Evolutionary conservation across 2,329 filamentous ascomycete species (phyloP), one percentile per base, ranked within the genome.

Genomic region (Capronia americana): DNA sequence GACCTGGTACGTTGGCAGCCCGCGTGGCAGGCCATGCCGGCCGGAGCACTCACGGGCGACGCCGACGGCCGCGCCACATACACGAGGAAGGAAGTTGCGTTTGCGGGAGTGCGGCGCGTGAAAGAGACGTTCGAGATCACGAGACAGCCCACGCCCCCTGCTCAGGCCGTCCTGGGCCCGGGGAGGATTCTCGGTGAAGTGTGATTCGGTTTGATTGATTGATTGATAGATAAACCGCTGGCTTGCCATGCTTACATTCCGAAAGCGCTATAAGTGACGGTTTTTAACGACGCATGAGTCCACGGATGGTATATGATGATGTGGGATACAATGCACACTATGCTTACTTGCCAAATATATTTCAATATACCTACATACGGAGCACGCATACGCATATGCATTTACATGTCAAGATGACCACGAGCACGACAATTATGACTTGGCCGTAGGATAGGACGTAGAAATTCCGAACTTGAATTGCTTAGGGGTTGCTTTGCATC

Each of bases 121-220:
- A 51, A 23, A 5, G 48, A 51, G 48, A 51, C 48, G 20, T 51
- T 51, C 48, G 48, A 51, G 7, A 12, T 51, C 24, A 28, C 48
- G 8, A 51, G 48, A 5, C 48, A 51, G 24, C 48, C 48, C 8
- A 51, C 48, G 11, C 48, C 48, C 20, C 48, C 48, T 24, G 48
- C 48, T 14, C 6, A 1, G 8, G 48, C 48, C 6, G 23, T 26
- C 26, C 48, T 51, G 23, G 48, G 48, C 10, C 1, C 10, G 11
- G 48, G 48, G 24, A 26, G 48, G 24, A 51, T 51, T 1, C 20
- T 51, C 4, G 48, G 23, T 7, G 48, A 51, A 11, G 48, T 51
- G 48, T 51, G 48, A 51, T 32, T 32, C 8, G 30, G 30, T 32
- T 32, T 3, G 30, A 32, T 32, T 10, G 10, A 32, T 32, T 2